Percentiles rank a stretch among this genome's conserved stretches.
phyloP scores from a whole-genome alignment of 305 asterid species.

The Coffea humblotiana region DNA sequence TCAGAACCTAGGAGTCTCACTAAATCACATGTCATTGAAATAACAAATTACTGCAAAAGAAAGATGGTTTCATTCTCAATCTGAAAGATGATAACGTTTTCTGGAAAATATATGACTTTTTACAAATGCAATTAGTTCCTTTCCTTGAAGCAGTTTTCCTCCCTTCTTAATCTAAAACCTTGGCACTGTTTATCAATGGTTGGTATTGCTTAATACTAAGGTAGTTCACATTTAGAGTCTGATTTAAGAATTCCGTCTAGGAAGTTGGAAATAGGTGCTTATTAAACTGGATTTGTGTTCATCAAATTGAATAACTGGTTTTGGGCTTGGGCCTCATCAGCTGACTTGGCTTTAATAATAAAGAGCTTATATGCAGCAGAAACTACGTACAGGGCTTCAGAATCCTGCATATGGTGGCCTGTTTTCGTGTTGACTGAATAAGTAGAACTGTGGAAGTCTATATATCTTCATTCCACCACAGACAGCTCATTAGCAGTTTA shows the following conservation, averaged over 20 bases:
- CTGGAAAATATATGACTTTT: not conserved
- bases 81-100: not conserved
- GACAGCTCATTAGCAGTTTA: not conserved
- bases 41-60: not conserved
- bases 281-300: not conserved
- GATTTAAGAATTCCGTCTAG: not conserved
- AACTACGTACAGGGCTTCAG: not conserved
- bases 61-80: not conserved
- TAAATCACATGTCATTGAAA: not conserved
- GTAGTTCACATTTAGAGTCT: not conserved
- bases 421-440: too few species aligned
- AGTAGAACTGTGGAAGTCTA: not conserved
- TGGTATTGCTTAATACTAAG: not conserved
- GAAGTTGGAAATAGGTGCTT: not conserved
- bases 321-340: not conserved
- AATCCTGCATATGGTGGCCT: not conserved
- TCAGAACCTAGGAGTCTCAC: not conserved
- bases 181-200: not conserved
- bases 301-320: not conserved
- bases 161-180: not conserved
- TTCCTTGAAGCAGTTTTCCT: not conserved
- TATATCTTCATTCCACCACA: not conserved
- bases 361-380: not conserved
- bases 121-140: not conserved
- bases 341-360: not conserved